Conservation (phyloP, 768 basidiomycete species). For the Gymnopilus dilepis region DNA sequence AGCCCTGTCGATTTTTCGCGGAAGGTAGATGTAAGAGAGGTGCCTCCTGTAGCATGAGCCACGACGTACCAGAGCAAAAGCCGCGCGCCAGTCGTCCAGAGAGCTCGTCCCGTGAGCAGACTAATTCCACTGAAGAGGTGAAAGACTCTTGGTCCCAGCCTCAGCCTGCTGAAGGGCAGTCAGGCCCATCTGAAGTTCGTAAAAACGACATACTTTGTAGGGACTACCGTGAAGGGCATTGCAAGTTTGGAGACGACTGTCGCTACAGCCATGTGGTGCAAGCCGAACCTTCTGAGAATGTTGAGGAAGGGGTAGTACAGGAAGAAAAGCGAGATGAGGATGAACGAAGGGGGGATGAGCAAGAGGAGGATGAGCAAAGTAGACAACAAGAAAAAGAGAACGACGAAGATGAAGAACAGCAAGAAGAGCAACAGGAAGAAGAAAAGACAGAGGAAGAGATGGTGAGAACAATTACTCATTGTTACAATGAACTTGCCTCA, state of each 20-base stretch:
- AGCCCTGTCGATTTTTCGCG: slow-evolving; percentile 6
- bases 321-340: neutral
- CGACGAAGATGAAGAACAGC: neutral
- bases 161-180: slow-evolving; percentile 22
- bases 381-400: too few species aligned
- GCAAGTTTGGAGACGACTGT: slow-evolving; percentile 35
- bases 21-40: slow-evolving; percentile 14
- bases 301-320: neutral
- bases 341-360: neutral
- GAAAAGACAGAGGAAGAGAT: neutral
- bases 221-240: slow-evolving; percentile 41
- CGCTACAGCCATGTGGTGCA: slow-evolving; percentile 31
- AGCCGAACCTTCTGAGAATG: neutral
- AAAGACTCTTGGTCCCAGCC: slow-evolving; percentile 10
- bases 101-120: neutral
- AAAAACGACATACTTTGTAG: slow-evolving; percentile 37
- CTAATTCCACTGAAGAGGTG: neutral
- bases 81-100: neutral
- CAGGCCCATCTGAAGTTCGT: neutral
- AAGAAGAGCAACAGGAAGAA: neutral
- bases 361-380: neutral
- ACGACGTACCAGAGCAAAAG: neutral
- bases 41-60: slow-evolving; percentile 4
- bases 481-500: too few species aligned
- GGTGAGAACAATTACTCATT: neutral